A percentile compares a stretch with the other conserved stretches of the same genome.
These are phyloP conservation scores for Rhodamnia rubescens DNA, from an alignment of 345 rosid species.

Conservation along the genomic window DNA sequence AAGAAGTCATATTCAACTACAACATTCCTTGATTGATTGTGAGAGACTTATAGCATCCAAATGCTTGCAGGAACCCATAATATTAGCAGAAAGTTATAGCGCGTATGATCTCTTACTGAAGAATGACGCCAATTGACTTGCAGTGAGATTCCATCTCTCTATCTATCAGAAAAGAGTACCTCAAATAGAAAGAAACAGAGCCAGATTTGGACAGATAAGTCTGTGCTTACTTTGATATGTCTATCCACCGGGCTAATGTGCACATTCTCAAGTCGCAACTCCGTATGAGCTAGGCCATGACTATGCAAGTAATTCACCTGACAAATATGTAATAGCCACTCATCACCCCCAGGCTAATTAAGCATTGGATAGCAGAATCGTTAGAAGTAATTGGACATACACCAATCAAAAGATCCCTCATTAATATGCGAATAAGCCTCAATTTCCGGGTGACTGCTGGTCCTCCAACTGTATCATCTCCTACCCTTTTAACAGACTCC, in stretches of 20 bases:
- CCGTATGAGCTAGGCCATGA: conserved; percentile 97
- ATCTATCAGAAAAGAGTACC: not conserved
- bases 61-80: not conserved
- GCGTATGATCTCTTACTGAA: not conserved
- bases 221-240: conserved; percentile 67
- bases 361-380: not conserved
- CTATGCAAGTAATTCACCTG: conserved; percentile 97
- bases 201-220: not conserved
- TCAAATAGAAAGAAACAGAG: not conserved
- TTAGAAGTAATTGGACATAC: conserved; percentile 30
- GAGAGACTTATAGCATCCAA: not conserved
- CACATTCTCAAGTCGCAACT: conserved; percentile 88
- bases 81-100: not conserved
- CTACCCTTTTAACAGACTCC: conserved; percentile 71
- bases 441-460: conserved; percentile 83
- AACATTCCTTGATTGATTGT: not conserved
- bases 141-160: not conserved
- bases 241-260: conserved; percentile 93
- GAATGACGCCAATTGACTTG: not conserved
- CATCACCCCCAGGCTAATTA: not conserved
- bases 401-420: conserved; percentile 93
- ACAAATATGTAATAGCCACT: conserved; percentile 7
- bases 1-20: not conserved
- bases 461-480: conserved; percentile 96
- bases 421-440: conserved; percentile 63